These are phyloP conservation scores for Penicillium polonicum DNA, from an alignment of 2,329 filamentous ascomycete species.

Conservation along the genomic window DNA sequence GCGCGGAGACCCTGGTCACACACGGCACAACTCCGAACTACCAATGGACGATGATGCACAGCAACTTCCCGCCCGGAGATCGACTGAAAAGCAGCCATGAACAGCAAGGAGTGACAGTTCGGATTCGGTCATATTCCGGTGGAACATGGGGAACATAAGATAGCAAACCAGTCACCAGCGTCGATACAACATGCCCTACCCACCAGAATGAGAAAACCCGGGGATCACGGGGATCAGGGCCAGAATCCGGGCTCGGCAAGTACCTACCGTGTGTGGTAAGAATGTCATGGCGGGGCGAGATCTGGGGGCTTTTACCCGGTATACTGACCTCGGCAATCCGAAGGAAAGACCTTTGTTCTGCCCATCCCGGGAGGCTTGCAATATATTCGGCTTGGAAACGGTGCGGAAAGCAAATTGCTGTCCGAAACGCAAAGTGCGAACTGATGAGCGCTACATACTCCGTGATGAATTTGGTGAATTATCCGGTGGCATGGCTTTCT, in stretches of 20 bases:
- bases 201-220: background rate
- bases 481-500: background rate
- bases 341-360: background rate
- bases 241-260: background rate
- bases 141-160: background rate
- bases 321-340: conserved; percentile 1
- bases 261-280: background rate
- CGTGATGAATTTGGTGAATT: background rate
- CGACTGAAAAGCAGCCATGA: conserved; percentile 12
- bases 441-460: background rate
- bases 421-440: background rate
- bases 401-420: background rate
- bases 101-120: conserved; percentile 10
- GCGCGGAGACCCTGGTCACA: background rate
- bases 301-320: conserved; percentile 1
- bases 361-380: background rate
- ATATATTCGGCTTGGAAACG: background rate
- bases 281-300: conserved; percentile 1
- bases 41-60: background rate
- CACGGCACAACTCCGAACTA: conserved; percentile 15
- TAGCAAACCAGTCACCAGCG: background rate
- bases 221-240: background rate
- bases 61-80: conserved; percentile 20
- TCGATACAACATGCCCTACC: background rate
- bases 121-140: conserved; percentile 14